Base-by-base conservation (phyloP, 495 filamentous ascomycete genomes). In the Trichoderma gamsii region DNA sequence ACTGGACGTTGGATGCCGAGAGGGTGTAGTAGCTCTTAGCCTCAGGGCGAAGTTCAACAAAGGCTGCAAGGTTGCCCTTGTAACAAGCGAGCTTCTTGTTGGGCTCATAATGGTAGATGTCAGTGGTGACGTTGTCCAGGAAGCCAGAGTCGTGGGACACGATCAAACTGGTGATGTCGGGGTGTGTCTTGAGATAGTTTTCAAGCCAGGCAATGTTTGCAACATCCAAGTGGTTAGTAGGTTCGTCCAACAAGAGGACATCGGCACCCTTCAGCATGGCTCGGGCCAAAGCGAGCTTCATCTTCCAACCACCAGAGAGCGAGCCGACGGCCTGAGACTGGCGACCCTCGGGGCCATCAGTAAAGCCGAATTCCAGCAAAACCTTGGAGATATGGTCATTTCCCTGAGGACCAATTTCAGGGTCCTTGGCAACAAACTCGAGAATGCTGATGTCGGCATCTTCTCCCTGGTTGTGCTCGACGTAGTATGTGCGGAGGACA, bases 251-350 rank as follows among this genome's bases (percentile, higher is more conserved):
- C 43, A 99, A 80, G 44, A 99, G 82, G 52, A 99, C 94, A 78
- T 99, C 94, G 44, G 95, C 95, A 75, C 89, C 90, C 85, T 91
- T 90, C 71, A 99, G 85, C 95, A 99, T 98, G 69, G 95, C 95
- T 73, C 95, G 87, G 66, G 96, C 95, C 72, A 99, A 83, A 68
- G 95, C 95, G 67, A 99, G 81, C 87, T 99, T 99, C 95, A 99
- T 99, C 86, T 99, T 98, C 95, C 95, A 99, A 74, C 95, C 95
- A 76, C 95, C 95, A n/a, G 95, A 99, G 23, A 98, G 82, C 35
- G 93, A 96, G 69, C 95, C 94, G 67, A 98, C 96, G 64, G 86
- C 89, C 74, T 96, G 89, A 41, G 87, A 83, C 76, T 97, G 94
- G 35, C 90, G 88, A 68, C 95, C 96, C 70, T 95, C 89, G 0